A percentile compares a stretch with the other conserved stretches of the same genome.
Evolutionary conservation across 805 yeast genomes (phyloP).

Genomic region (Metschnikowia drakensbergensis): DNA sequence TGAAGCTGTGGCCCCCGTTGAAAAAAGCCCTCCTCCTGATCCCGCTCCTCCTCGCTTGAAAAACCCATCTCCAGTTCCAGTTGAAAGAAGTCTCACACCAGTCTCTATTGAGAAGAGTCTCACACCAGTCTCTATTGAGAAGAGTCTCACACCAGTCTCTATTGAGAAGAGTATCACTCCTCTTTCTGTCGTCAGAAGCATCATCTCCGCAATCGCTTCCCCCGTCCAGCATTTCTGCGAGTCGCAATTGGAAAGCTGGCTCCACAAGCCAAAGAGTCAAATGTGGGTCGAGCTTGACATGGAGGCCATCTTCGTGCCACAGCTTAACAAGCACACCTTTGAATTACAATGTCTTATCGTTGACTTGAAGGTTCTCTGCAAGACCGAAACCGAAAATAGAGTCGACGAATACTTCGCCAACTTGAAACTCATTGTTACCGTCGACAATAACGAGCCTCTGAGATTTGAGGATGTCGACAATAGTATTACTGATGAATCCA

Average conservation of each 20-base stretch:
- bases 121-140: background rate
- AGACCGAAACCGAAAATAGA: background rate
- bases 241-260: background rate
- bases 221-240: background rate
- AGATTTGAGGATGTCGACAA: background rate
- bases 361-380: background rate
- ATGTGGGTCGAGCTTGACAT: background rate
- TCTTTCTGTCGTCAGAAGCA: background rate
- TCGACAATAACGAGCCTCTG: background rate
- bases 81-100: background rate
- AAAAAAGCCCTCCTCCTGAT: too few species aligned
- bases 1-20: background rate
- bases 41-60: background rate
- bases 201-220: background rate
- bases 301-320: background rate
- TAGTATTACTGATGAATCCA: background rate
- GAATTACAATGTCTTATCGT: background rate
- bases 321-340: background rate
- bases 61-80: background rate
- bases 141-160: background rate
- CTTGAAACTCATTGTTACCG: background rate
- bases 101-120: background rate
- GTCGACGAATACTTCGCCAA: background rate
- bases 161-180: background rate
- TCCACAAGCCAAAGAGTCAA: conserved; percentile 1